Base-by-base conservation (phyloP, 768 basidiomycete species). In the Leccinum disarticulatum region DNA sequence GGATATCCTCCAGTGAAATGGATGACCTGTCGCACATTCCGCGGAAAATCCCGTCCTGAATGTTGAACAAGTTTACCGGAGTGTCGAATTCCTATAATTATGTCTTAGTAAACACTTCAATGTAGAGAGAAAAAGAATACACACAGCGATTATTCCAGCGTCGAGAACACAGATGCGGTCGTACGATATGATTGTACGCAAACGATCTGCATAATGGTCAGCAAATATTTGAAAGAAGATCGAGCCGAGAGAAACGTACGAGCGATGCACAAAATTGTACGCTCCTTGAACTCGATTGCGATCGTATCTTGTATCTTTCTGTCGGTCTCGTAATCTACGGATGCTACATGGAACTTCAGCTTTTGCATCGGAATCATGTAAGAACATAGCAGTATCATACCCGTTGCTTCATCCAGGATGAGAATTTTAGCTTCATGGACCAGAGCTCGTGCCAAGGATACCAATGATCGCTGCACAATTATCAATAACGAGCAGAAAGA, bases 231-330 rank as follows among this genome's bases (percentile, higher is more conserved):
- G n/a, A 13, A 14, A 14, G 46, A 25, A 13, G 25, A 51, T 31
- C 25, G 17, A 13, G 17, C 10, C 14, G 22, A 19, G 49, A 52
- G n/a, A 28, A 46, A 80, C 88, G 73, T 66, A 90, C 88, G 92
- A 61, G 91, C 91, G 61, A 95, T 95, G 73, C 90, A 93, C 15
- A 95, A 75, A 57, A 95, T 83, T 0, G 95, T 96, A 63, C 87
- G 86, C 70, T 93, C 88, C 49, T 81, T 77, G 77, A 96, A 98
- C 77, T 90, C 88, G 52, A 79, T 79, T 1, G 91, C 81, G 62
- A 98, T 96, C 7, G 95, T 96, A 62, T 90, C 83, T 70, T 97
- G 95, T 60, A 98, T 95, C 71, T 91, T 91, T 59, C 86, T 78
- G 76, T 97, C 95, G 1, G 93, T 95, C 73, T 91, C 91, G 64